A percentile compares a stretch with the other conserved stretches of the same genome.
These are phyloP conservation scores for Paulownia fortunei DNA, from an alignment of 257 asterid species.

Conservation along the genomic window DNA sequence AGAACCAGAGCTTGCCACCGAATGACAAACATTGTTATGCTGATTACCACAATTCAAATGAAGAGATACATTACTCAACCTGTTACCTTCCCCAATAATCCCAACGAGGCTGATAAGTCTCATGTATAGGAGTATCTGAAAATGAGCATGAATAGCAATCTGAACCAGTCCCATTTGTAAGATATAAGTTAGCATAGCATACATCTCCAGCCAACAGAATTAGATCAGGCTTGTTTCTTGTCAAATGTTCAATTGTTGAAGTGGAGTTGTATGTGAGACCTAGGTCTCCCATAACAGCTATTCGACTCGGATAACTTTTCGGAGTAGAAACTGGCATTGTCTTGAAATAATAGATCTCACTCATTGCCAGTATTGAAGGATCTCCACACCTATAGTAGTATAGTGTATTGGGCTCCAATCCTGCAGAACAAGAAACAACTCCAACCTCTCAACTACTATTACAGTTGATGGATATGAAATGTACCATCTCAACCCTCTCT, in stretches of 20 bases:
- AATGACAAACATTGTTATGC: not conserved
- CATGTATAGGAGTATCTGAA: slow-evolving; percentile 81
- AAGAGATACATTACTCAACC: not conserved
- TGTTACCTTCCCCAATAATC: slow-evolving; percentile 98
- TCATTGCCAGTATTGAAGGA: slow-evolving; percentile 75
- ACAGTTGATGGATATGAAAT: not conserved
- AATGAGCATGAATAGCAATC: slow-evolving; percentile 95
- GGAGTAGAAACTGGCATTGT: slow-evolving; percentile 80
- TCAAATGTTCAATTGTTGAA: slow-evolving; percentile 76
- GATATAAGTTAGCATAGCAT: slow-evolving; percentile 83
- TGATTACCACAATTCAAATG: not conserved
- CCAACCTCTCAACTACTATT: not conserved
- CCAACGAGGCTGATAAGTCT: slow-evolving; percentile 99
- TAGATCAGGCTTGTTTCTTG: slow-evolving; percentile 73
- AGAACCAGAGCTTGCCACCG: not conserved
- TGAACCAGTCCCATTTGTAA: slow-evolving; percentile 86
- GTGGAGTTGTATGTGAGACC: slow-evolving; percentile 97
- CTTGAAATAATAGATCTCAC: slow-evolving; percentile 63
- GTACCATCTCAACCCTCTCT: not conserved
- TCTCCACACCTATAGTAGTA: slow-evolving; percentile 92
- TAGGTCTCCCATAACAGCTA: slow-evolving; percentile 87
- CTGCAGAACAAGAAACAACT: slow-evolving; percentile 46
- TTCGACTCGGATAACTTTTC: slow-evolving; percentile 63
- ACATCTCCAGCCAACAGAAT: slow-evolving; percentile 84
- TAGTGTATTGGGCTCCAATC: slow-evolving; percentile 58